Percentiles rank a stretch among this genome's conserved stretches.
These are phyloP conservation scores for Fusarium continuum DNA, from an alignment of 2,329 filamentous ascomycete species.

Conservation along the genomic window DNA sequence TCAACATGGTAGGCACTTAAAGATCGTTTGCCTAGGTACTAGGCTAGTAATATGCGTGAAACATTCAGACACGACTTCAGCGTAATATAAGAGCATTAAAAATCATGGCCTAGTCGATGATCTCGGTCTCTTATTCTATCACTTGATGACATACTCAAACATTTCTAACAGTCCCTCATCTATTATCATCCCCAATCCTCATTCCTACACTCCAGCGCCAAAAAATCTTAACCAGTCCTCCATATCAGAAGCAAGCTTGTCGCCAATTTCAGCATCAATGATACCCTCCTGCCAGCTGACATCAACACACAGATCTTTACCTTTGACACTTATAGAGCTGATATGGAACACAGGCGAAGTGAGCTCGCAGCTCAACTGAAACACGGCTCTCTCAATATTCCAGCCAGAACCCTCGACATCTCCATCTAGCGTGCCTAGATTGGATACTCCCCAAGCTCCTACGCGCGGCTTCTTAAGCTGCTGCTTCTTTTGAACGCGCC, in stretches of 20 bases:
- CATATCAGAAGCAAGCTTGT: conserved; percentile 33
- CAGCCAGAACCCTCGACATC: conserved; percentile 17
- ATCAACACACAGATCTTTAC: conserved; percentile 37
- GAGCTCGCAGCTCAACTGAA: conserved; percentile 38
- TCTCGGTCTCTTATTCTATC: not conserved
- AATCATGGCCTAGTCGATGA: not conserved
- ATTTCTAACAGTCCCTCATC: not conserved
- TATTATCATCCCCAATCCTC: not conserved
- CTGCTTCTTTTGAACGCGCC: conserved; percentile 26
- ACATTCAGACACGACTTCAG: too few species aligned
- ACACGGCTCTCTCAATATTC: conserved; percentile 34
- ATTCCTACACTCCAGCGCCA: conserved; percentile 17
- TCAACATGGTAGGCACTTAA: too few species aligned
- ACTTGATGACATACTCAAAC: not conserved
- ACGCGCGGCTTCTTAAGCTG: conserved; percentile 37
- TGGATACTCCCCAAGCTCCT: conserved; percentile 39
- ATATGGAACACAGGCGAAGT: conserved; percentile 35
- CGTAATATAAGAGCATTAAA: too few species aligned
- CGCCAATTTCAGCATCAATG: conserved; percentile 29
- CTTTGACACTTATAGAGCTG: conserved; percentile 36
- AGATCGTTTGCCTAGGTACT: too few species aligned
- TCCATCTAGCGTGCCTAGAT: conserved; percentile 43
- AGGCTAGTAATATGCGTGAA: too few species aligned
- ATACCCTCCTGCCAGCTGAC: conserved; percentile 39
- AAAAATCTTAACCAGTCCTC: conserved; percentile 36